Evolutionary conservation across 129 eudicot genomes (phyloP), one percentile per base, ranked within the genome.

Genomic region (Deinandra increscens): DNA sequence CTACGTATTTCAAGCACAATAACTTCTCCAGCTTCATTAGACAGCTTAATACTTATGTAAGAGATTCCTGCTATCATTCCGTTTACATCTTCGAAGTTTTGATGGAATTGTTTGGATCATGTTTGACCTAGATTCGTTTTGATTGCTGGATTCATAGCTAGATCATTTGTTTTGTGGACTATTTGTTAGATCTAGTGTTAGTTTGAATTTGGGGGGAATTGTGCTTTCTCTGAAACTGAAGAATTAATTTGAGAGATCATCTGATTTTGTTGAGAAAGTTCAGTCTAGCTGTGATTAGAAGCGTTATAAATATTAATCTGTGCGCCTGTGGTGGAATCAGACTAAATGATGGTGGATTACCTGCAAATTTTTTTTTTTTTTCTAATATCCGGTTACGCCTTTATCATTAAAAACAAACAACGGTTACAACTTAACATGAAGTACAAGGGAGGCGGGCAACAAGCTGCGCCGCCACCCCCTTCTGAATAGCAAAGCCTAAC

Each of bases 1-100:
- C 96, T 0, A 78, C 87, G 14, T 88, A 85, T 62, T 88, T 88
- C 55, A 88, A 88, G 80, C 96, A 88, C 75, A 88, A 77, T 44
- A 88, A 88, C 62, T 88, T 88, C 73, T 88, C 96, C 29, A 88
- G 96, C 88, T 88, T 88, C 81, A 88, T 88, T 70, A 80, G 96
- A 37, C 96, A 88, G 74, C 92, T 88, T 51, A 88, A 88, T 70
- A 88, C 96, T 15, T 88, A 88, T 69, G 96, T 88, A 79, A 44
- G 79, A 4, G 50, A 54, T 55, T 64, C 10, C 56, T 64, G 9
- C 64, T n/a, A 1, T 18, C 11, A 6, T 53, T 39, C 4, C 15
- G 3, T 39, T 50, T 64, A 38, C 64, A 4, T 38, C 38, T 46
- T 18, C 31, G 62, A 29, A 14, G n/a, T 60, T 60, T 64, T 63